A percentile compares a stretch with the other conserved stretches of the same genome.
Evolutionary conservation across 106 monocot species (phyloP).

Genomic region (Apostasia ramifera): DNA sequence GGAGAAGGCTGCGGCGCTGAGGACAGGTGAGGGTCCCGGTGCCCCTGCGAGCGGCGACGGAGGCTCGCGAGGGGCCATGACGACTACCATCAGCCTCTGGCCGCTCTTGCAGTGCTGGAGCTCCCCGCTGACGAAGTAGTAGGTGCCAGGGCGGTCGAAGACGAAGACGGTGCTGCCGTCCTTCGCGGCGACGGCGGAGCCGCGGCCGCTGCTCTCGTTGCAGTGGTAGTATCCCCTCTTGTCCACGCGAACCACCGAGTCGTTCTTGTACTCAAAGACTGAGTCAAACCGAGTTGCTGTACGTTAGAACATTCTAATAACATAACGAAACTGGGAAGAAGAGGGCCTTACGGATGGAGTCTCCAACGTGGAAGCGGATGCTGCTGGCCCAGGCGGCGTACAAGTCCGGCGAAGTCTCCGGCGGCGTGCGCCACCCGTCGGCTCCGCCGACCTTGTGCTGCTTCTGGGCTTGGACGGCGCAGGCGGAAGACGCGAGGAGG

Average conservation of each 20-base stretch:
- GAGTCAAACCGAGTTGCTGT: not conserved
- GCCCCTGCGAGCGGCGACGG: slow-evolving; percentile 7
- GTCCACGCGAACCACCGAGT: slow-evolving; percentile 29
- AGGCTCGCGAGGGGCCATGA: not conserved
- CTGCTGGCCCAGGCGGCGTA: slow-evolving; percentile 34
- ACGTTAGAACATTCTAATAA: not conserved
- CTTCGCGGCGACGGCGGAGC: not conserved
- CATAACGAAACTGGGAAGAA: not conserved
- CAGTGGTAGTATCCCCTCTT: slow-evolving; percentile 53
- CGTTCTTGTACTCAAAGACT: slow-evolving; percentile 46
- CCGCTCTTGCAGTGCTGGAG: slow-evolving; percentile 29
- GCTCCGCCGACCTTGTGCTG: slow-evolving; percentile 22
- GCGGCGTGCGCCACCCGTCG: slow-evolving; percentile 26
- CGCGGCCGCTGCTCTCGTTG: slow-evolving; percentile 24
- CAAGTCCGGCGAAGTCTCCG: slow-evolving; percentile 5
- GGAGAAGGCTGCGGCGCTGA: not conserved
- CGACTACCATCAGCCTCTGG: slow-evolving; percentile 33
- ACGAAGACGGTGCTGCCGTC: slow-evolving; percentile 27
- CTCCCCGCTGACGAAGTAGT: slow-evolving; percentile 37
- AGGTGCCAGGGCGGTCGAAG: slow-evolving; percentile 28
- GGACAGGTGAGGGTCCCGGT: not conserved
- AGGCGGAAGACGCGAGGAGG: not conserved
- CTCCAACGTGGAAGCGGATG: slow-evolving; percentile 31
- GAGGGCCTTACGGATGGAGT: slow-evolving; percentile 24
- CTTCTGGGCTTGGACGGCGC: not conserved